Base-by-base conservation (phyloP, 1,284 basidiomycete species). In the Taiwanofungus camphoratus region DNA sequence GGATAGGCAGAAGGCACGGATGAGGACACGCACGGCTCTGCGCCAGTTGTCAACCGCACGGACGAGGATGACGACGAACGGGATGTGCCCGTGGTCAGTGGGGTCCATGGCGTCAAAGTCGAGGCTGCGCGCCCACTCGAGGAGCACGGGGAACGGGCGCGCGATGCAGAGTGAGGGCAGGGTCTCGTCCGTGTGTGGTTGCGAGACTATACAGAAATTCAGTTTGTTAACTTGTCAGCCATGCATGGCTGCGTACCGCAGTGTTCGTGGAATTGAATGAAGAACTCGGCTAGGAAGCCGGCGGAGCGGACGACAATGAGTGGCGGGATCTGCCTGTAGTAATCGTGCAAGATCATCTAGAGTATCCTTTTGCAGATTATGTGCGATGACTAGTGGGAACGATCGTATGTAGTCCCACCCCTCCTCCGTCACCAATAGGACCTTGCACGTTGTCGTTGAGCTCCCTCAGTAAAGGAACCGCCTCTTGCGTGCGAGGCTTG, bases 211-310 rank as follows among this genome's bases (percentile, higher is more conserved):
- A n/a, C n/a, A n/a, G n/a, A 48, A 32, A 37, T n/a, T 5, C 36
- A 38, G 39, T 15, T 30, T 34, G 21, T 46, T 15, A n/a, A n/a
- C n/a, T n/a, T n/a, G n/a, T n/a, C n/a, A n/a, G 7, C 8, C 26
- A 27, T 27, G 26, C 26, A 27, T 27, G 26, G 26, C 7, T 27
- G 26, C 26, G 26, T 53, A 92, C 92, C 76, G 48, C 83, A 73
- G 57, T 95, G 86, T 57, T 93, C 89, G 49, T 86, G 79, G 52
- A 88, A 85, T 60, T 96, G 93, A 36, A 92, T 81, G 51, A 79
- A 82, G 49, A 96, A 82, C 44, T 89, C 84, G n/a, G 89, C 88
- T 1, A 93, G 68, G 62, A 96, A 93, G 0, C 93, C 93, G 13
- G 88, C 83, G 2, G 85, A 88, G 47, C 85, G 75, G 21, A 94